A percentile compares a stretch with the other conserved stretches of the same genome.
Evolutionary conservation across 331 rosid genomes (phyloP).

Genomic region (Rosa hybrid): DNA sequence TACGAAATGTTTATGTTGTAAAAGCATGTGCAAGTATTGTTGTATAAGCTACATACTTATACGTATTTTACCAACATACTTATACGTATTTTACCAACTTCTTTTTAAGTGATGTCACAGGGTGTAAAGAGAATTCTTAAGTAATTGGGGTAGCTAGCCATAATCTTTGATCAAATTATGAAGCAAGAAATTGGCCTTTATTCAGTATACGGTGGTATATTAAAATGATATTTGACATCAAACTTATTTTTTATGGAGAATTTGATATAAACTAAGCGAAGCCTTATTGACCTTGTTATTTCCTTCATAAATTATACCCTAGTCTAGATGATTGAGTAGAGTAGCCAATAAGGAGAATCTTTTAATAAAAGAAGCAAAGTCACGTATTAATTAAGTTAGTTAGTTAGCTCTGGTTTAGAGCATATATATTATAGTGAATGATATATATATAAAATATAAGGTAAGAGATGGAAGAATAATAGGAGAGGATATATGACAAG

Average conservation of each 20-base stretch:
- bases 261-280: slow-evolving; percentile 2
- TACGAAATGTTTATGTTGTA: neutral
- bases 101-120: neutral
- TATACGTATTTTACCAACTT: neutral
- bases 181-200: neutral
- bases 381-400: slow-evolving; percentile 27
- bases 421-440: slow-evolving; percentile 15
- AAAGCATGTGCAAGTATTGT: neutral
- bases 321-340: slow-evolving; percentile 14
- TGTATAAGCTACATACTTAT: neutral
- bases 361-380: slow-evolving; percentile 23
- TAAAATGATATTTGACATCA: neutral
- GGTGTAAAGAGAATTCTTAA: neutral
- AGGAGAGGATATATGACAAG: slow-evolving; percentile 31
- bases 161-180: neutral
- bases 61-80: neutral
- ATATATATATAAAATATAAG: neutral
- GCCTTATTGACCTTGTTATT: slow-evolving; percentile 20
- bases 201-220: neutral
- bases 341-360: slow-evolving; percentile 12
- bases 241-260: neutral
- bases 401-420: slow-evolving; percentile 5
- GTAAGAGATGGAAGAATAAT: slow-evolving; percentile 25
- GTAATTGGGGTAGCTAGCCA: neutral
- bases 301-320: neutral